Conservation (phyloP, 352 stramenopile genomes). For the Elongisporangium senticosum region DNA sequence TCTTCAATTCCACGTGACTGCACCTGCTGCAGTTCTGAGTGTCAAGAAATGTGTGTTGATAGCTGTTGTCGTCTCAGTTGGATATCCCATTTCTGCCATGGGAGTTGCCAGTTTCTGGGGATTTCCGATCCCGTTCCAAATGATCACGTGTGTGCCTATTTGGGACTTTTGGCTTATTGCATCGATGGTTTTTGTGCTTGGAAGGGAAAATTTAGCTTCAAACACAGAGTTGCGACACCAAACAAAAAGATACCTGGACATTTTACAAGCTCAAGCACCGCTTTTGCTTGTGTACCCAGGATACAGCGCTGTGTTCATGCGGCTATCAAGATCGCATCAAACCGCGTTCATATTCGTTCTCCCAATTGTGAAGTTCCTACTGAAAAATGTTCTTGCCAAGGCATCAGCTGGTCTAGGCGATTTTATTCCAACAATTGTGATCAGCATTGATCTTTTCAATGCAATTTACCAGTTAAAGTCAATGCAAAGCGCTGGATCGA, state of each 20-base stretch:
- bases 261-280: not conserved
- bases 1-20: not conserved
- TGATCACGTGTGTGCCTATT: slow-evolving; percentile 8
- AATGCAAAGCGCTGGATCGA: slow-evolving; percentile 4
- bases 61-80: slow-evolving; percentile 3
- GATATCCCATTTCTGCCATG: slow-evolving; percentile 5
- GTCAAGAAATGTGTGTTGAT: slow-evolving; percentile 2
- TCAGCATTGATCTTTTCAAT: slow-evolving; percentile 6
- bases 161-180: too few relatives aligned
- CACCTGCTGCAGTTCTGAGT: not conserved
- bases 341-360: not conserved
- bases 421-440: slow-evolving; percentile 4
- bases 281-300: not conserved
- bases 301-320: not conserved
- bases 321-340: not conserved
- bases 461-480: slow-evolving; percentile 1
- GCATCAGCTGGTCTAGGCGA: not conserved
- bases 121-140: slow-evolving; percentile 22
- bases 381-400: slow-evolving; percentile 3
- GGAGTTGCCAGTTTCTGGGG: slow-evolving; percentile 12
- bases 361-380: not conserved
- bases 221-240: too few relatives aligned
- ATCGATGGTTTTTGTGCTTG: too few relatives aligned
- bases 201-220: too few relatives aligned
- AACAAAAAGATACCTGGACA: too few relatives aligned